These are phyloP conservation scores for Ceratobasidium sp. DNA, from an alignment of 1,284 basidiomycete species.

Conservation along the genomic window DNA sequence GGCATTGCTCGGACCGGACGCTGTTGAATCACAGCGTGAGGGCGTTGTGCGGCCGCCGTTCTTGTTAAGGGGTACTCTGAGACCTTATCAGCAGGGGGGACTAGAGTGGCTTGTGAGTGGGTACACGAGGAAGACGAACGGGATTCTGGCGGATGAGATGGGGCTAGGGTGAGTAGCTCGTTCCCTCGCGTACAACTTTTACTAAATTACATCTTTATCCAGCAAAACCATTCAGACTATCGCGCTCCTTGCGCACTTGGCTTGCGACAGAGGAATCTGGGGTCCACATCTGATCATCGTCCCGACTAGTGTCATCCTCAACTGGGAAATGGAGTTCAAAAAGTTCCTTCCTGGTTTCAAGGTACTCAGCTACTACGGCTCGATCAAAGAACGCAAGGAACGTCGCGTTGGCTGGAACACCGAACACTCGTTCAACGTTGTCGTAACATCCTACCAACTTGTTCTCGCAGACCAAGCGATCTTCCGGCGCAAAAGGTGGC, in stretches of 20 bases:
- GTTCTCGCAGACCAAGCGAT: slow-evolving; percentile 93
- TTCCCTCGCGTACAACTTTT: slow-evolving; percentile 2
- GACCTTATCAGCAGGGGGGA: slow-evolving; percentile 95
- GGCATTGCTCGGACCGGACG: slow-evolving; percentile 43
- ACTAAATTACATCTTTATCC: slow-evolving; percentile 44
- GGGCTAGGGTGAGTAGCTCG: slow-evolving; percentile 76
- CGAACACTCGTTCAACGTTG: slow-evolving; percentile 93
- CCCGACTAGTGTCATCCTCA: slow-evolving; percentile 93
- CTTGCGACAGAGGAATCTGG: slow-evolving; percentile 95
- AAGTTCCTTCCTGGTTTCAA: slow-evolving; percentile 96
- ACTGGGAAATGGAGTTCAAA: slow-evolving; percentile 99
- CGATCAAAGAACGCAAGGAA: slow-evolving; percentile 91
- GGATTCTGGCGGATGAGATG: slow-evolving; percentile 94
- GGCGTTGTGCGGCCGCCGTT: slow-evolving; percentile 73
- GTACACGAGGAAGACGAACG: slow-evolving; percentile 88
- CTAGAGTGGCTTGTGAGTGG: slow-evolving; percentile 95
- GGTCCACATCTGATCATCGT: slow-evolving; percentile 97
- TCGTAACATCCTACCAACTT: slow-evolving; percentile 95
- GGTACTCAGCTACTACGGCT: slow-evolving; percentile 92
- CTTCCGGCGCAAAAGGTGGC: slow-evolving; percentile 95
- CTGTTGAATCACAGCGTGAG: slow-evolving; percentile 19
- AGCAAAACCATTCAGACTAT: slow-evolving; percentile 99
- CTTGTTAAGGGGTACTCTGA: slow-evolving; percentile 85
- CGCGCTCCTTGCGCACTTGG: slow-evolving; percentile 89
- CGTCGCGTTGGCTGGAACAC: slow-evolving; percentile 95